Percentiles rank a stretch among this genome's conserved stretches.
phyloP scores from a whole-genome alignment of 1,284 basidiomycete genomes.

The Ganoderma leucocontextum region DNA sequence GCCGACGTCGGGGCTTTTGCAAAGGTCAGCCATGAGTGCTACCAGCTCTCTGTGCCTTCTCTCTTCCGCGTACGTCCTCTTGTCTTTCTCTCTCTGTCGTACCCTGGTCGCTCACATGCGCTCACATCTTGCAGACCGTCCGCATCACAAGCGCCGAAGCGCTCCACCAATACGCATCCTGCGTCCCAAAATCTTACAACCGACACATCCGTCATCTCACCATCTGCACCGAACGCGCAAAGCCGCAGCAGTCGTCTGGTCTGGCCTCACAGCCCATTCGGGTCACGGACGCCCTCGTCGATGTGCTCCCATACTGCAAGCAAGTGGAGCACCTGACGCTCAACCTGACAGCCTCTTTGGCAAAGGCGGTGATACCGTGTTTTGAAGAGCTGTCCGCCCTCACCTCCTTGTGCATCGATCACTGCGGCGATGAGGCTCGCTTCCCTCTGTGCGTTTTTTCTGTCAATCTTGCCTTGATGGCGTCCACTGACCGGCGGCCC shows the following conservation, averaged over 20 bases:
- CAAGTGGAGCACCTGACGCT: slow-evolving; percentile 61
- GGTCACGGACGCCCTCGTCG: slow-evolving; percentile 55
- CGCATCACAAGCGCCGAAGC: slow-evolving; percentile 54
- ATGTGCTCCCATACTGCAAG: slow-evolving; percentile 58
- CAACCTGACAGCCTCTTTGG: slow-evolving; percentile 59
- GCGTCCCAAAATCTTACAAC: slow-evolving; percentile 64
- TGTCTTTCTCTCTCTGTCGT: slow-evolving; percentile 6
- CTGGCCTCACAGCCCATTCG: slow-evolving; percentile 24
- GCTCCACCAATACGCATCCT: slow-evolving; percentile 58
- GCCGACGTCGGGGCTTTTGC: slow-evolving; percentile 52
- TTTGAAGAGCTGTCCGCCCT: slow-evolving; percentile 59
- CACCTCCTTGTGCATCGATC: slow-evolving; percentile 60
- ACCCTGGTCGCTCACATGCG: slow-evolving; percentile 4
- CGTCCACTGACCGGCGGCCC: slow-evolving; percentile 30
- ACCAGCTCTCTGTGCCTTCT: slow-evolving; percentile 62
- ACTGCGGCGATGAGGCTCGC: slow-evolving; percentile 58
- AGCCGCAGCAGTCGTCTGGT: slow-evolving; percentile 16
- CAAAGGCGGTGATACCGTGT: slow-evolving; percentile 56
- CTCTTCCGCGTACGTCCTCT: slow-evolving; percentile 59
- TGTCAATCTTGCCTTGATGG: slow-evolving; percentile 25
- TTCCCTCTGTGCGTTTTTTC: slow-evolving; percentile 62
- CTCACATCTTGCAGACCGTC: slow-evolving; percentile 45
- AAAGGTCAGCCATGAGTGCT: slow-evolving; percentile 54
- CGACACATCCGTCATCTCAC: slow-evolving; percentile 63
- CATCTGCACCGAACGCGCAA: slow-evolving; percentile 53